Evolutionary conservation across 495 filamentous ascomycete genomes (phyloP).

Genomic region (Durotheca rogersii): DNA sequence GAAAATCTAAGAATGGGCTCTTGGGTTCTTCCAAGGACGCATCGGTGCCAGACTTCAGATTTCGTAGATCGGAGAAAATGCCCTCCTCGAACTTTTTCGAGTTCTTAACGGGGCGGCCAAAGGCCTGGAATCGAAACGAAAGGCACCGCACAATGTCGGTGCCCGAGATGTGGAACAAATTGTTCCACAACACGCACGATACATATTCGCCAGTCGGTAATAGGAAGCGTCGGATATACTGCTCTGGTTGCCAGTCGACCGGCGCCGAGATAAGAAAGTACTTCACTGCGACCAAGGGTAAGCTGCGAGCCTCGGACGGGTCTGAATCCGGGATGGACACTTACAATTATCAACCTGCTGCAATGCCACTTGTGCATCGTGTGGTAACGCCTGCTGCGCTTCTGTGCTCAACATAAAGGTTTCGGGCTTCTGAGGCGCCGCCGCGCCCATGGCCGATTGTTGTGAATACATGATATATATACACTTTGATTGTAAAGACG

Average conservation of each 20-base stretch:
- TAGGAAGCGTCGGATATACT: conserved; percentile 93
- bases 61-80: conserved; percentile 97
- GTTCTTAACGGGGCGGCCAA: conserved; percentile 97
- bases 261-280: conserved; percentile 99
- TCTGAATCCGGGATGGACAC: conserved; percentile 38
- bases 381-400: conserved; percentile 91
- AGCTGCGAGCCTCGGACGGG: conserved; percentile 16
- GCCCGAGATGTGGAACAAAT: conserved; percentile 97
- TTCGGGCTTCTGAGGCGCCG: conserved; percentile 78
- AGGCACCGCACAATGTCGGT: conserved; percentile 98
- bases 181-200: conserved; percentile 98
- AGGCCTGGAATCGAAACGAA: conserved; percentile 97
- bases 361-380: conserved; percentile 94
- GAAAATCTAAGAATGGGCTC: conserved; percentile 95
- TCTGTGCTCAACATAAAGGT: conserved; percentile 97
- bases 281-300: conserved; percentile 67
- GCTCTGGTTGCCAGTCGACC: conserved; percentile 95
- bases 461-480: conserved; percentile 53
- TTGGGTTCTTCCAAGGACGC: conserved; percentile 99
- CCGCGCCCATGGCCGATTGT: conserved; percentile 51
- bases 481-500: no score
- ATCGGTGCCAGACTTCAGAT: conserved; percentile 96
- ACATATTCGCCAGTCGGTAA: conserved; percentile 98
- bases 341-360: conserved; percentile 98
- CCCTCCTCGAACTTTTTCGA: conserved; percentile 99